Evolutionary conservation across 768 basidiomycete species (phyloP), one percentile per base, ranked within the genome.

Genomic region (Infundibulicybe gibba): DNA sequence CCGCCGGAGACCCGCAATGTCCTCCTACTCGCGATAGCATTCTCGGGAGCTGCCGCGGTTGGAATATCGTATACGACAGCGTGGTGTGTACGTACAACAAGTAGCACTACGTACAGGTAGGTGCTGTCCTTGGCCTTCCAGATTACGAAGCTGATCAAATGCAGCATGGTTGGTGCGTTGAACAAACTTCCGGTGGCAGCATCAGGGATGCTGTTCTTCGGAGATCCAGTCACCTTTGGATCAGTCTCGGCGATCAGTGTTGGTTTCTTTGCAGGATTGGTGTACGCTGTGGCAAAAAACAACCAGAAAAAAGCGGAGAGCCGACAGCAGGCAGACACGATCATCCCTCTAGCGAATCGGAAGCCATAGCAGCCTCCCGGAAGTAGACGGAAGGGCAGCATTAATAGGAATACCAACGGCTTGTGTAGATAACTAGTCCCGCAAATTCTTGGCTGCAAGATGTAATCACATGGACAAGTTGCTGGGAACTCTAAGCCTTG

Each of bases 101-200:
- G 89, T 54, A 97, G 94, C 52, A 98, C 97, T 39, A 99, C 97
- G n/a, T 99, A 97, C 70, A 94, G 91, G 87, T 88, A 49, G 41
- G 76, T 46, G 25, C 12, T 54, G 34, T 40, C 45, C 40, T 41
- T 53, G 19, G 42, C n/a, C 6, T 20, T 40, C 20, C 20, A 37
- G 50, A 14, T 8, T 8, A 5, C 33, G 20, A 30, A 34, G 42
- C 38, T 48, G 11, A 56, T 14, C n/a, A 10, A n/a, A 41, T n/a
- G 21, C 53, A 92, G 88, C 55, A 98, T 98, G 94, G 93, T 97
- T 46, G 94, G 94, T 10, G 94, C 94, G 0, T 67, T 98, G 56
- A 98, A 98, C 71, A 98, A 98, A 71, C 76, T 99, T 15, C 97
- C 97, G 32, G 93, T 99, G 41, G 97, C 97, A 6, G 94, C 93